Base-by-base conservation (phyloP, 345 rosid genomes). In the Eucalyptus cloeziana region DNA sequence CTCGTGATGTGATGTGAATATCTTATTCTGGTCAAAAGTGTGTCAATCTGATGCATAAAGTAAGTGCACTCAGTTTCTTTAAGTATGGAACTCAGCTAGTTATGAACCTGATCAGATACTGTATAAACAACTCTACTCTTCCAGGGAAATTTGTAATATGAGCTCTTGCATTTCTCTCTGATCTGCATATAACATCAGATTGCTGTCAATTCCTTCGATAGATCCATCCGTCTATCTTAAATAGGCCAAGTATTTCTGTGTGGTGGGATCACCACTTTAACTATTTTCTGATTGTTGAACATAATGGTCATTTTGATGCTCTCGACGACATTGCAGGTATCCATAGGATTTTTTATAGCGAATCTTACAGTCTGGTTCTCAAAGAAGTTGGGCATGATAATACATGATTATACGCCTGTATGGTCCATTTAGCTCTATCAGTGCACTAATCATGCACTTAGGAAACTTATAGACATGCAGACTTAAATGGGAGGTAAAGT, bases 271-370 rank as follows among this genome's bases (percentile, higher is more conserved):
- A 19, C 14, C 45, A 5, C 45, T 33, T 37, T 19, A 10, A 19
- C 27, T 71, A 3, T 33, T 71, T 33, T 71, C 25, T 10, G 45
- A 19, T 19, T 5, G 27, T 37, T 19, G 81, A 0, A 71, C 45
- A 71, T 37, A 71, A 71, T 71, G 81, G 45, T 37, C 22, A 33
- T 71, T 4, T 19, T 37, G 81, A 37, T 37, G 81, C 21, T 58
- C 80, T 37, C 81, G 33, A 86, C 30, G 13, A 83, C 54, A 69
- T 64, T 67, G 90, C 97, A 96, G 98, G 99, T 96, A 33, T 97
- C 97, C 90, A 96, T 95, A 67, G 99, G 99, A 89, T 97, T 96
- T 89, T 94, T 96, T 85, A 96, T 96, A 91, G 99, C 97, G 2
- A 97, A 96, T 91, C 88, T 96, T 85, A 93, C 98, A 13, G 96